These are phyloP conservation scores for Xylaria cubensis DNA, from an alignment of 495 filamentous ascomycete genomes.

Conservation along the genomic window DNA sequence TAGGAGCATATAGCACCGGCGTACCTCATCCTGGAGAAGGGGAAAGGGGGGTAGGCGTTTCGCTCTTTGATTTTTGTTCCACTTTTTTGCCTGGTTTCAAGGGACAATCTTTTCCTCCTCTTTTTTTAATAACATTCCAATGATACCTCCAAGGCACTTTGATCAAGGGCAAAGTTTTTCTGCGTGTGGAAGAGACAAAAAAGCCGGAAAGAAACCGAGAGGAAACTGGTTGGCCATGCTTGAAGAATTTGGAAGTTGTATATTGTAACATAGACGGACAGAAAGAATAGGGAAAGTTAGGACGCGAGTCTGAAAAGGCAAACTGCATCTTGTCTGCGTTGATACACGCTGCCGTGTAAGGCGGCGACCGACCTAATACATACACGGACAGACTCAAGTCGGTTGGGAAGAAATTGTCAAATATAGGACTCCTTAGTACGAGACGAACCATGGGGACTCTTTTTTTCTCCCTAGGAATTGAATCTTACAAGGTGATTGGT, in stretches of 20 bases:
- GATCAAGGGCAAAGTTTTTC: neutral
- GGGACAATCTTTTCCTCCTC: neutral
- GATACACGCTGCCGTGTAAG: neutral
- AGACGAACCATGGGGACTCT: neutral
- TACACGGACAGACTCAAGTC: neutral
- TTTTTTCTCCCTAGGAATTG: neutral
- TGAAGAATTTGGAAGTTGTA: neutral
- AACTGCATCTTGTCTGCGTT: neutral
- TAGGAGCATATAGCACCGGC: slow-evolving; percentile 15
- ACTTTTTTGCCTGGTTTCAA: neutral
- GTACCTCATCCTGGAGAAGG: slow-evolving; percentile 12
- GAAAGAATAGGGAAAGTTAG: neutral
- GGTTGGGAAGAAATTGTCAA: slow-evolving; percentile 9
- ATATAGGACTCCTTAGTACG: neutral
- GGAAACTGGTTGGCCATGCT: neutral
- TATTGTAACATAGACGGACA: slow-evolving; percentile 13
- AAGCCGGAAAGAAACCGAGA: neutral
- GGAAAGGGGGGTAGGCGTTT: slow-evolving; percentile 7
- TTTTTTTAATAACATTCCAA: slow-evolving; percentile 19
- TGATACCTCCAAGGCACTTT: slow-evolving; percentile 15
- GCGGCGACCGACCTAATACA: neutral
- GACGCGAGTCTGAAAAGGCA: neutral
- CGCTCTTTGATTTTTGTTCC: neutral
- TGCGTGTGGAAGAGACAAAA: neutral
- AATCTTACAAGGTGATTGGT: neutral